phyloP scores from a whole-genome alignment of 1,284 basidiomycete genomes.

The Inonotus hispidus region DNA sequence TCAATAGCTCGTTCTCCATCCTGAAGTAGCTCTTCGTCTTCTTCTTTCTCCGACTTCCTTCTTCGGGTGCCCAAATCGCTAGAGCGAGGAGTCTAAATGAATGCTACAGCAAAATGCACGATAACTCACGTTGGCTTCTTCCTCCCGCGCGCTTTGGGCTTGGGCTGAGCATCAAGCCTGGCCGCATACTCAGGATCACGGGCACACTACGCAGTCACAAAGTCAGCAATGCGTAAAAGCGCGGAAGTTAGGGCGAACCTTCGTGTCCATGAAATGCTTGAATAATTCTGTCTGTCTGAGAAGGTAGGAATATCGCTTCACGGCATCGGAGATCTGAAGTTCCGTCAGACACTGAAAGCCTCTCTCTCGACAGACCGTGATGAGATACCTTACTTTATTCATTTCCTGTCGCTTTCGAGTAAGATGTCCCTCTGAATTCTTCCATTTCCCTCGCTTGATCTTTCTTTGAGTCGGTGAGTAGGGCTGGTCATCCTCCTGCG shows the following conservation, averaged over 20 bases:
- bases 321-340: constrained; percentile 81
- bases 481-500: constrained; percentile 25
- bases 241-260: constrained; percentile 43
- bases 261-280: constrained; percentile 94
- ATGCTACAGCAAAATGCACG: no score
- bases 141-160: constrained; percentile 73
- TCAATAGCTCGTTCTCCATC: constrained; percentile 77
- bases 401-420: constrained; percentile 67
- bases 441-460: constrained; percentile 58
- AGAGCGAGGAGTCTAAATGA: background rate
- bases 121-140: constrained; percentile 70
- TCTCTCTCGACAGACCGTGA: background rate
- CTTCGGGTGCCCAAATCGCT: constrained; percentile 78
- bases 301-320: constrained; percentile 93
- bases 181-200: constrained; percentile 93
- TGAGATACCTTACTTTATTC: constrained; percentile 70
- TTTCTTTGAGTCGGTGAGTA: constrained; percentile 38
- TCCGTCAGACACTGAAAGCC: background rate
- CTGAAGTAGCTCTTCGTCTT: constrained; percentile 92
- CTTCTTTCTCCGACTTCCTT: constrained; percentile 96
- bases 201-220: constrained; percentile 45
- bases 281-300: constrained; percentile 95
- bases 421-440: constrained; percentile 63
- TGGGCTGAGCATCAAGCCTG: constrained; percentile 79
- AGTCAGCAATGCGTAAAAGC: background rate